phyloP scores from a whole-genome alignment of 306 rosid genomes.

The Lablab purpureus region DNA sequence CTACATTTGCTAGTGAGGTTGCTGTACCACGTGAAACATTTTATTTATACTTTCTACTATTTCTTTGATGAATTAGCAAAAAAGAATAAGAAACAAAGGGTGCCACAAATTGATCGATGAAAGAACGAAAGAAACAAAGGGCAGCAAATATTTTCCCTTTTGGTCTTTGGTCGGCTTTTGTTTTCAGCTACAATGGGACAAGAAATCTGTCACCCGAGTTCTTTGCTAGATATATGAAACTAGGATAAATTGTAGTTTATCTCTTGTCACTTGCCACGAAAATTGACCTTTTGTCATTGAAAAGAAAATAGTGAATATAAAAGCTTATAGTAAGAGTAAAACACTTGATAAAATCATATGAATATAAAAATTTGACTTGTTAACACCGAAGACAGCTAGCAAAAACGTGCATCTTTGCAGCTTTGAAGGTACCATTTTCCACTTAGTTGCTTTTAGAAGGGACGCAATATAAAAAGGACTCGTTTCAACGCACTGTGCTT shows the following conservation, averaged over 20 bases:
- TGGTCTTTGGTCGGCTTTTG: constrained; percentile 43
- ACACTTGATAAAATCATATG: not conserved
- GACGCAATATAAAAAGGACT: not conserved
- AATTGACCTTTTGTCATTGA: constrained; percentile 32
- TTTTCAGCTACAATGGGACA: constrained; percentile 39
- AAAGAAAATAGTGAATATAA: constrained; percentile 15
- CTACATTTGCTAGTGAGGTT: constrained; percentile 32
- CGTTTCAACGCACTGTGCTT: constrained; percentile 35
- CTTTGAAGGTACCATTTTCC: constrained; percentile 29
- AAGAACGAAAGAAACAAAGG: not conserved
- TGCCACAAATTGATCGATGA: not conserved
- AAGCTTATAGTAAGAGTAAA: not conserved
- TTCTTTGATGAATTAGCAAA: not conserved
- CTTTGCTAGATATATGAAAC: constrained; percentile 37
- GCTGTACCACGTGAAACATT: constrained; percentile 41
- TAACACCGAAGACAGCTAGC: constrained; percentile 38
- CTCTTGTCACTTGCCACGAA: constrained; percentile 10
- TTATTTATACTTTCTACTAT: not conserved
- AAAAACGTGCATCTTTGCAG: constrained; percentile 21
- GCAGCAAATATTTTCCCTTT: constrained; percentile 38
- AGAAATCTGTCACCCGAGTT: constrained; percentile 19
- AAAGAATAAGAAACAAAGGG: constrained; percentile 17
- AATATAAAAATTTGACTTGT: not conserved
- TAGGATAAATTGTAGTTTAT: constrained; percentile 36
- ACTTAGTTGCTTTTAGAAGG: constrained; percentile 34